Evolutionary conservation across 768 basidiomycete species (phyloP), one percentile per base, ranked within the genome.

Genomic region (Phlebiopsis flavidoalba): DNA sequence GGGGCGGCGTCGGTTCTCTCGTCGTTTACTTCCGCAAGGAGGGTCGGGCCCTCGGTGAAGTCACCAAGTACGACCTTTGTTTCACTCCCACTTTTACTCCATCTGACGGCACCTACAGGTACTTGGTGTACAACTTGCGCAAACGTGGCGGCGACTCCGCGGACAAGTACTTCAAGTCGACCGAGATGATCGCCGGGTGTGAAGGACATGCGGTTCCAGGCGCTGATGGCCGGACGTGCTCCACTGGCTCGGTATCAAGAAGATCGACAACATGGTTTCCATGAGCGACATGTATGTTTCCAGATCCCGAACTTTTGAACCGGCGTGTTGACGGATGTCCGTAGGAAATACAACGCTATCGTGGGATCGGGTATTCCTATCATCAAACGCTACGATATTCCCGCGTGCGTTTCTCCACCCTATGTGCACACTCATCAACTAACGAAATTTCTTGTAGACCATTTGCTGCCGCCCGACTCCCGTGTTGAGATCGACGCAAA

Each of bases 401-500:
- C 94, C 14, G 87, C n/a, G 85, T 85, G 64, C 11, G 83, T 71
- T 35, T 22, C 7, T 40, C 46, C 46, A 36, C 17, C 5, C 8
- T 60, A 14, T 51, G 24, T 14, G 11, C 2, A 31, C 6, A 31
- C 14, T 31, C 24, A 4, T 22, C 6, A 26, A 15, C 33, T n/a
- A 36, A 12, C 5, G 0, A 37, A 15, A n/a, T 58, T 36, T 19
- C 43, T 15, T 22, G 31, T 60, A 84, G 92, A 92, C 56, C 83
- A 96, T 64, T 84, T 97, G 59, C 91, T 97, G 63, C 94, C 93
- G 0, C 90, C 89, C 37, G 91, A 94, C 73, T 89, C 89, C 47
- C 83, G 86, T 15, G 95, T 98, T 26, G 95, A 98, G 77, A 97
- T 96, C 63, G 93, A 97, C 65, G 95, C 95, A 37, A 98, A 97